A percentile compares a stretch with the other conserved stretches of the same genome.
phyloP scores from a whole-genome alignment of 192 early-diverging fungal genomes.

The Coemansia sp. region DNA sequence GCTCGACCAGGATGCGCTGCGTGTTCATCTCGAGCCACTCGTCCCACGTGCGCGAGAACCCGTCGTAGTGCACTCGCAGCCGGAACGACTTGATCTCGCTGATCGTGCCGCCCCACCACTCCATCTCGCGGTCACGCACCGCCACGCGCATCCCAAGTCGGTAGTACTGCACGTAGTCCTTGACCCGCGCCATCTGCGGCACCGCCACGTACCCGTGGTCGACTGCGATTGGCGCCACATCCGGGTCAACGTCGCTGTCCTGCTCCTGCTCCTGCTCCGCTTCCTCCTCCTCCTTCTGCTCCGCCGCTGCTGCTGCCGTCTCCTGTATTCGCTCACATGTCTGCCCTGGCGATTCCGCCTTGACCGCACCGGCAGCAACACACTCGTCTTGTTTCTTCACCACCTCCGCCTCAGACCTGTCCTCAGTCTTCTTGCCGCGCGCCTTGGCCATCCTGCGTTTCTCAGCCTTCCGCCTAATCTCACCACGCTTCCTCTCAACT shows the following conservation, averaged over 20 bases:
- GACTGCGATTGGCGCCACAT: constrained; percentile 41
- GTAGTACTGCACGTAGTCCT: constrained; percentile 46
- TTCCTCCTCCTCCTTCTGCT: background rate
- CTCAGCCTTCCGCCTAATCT: background rate
- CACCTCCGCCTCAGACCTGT: background rate
- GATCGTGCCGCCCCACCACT: constrained; percentile 59
- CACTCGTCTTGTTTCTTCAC: background rate
- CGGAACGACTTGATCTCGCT: constrained; percentile 59
- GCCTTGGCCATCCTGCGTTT: constrained; percentile 8
- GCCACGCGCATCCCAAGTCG: constrained; percentile 49
- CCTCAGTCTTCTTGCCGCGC: background rate
- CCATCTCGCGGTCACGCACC: constrained; percentile 59
- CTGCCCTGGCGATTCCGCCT: too few species aligned
- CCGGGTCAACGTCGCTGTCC: constrained; percentile 9
- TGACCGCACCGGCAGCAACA: background rate
- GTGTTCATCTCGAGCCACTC: constrained; percentile 73
- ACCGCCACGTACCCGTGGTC: constrained; percentile 27
- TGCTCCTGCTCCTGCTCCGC: background rate
- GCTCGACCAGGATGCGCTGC: constrained; percentile 52
- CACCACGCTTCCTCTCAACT: constrained; percentile 15
- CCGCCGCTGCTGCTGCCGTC: background rate
- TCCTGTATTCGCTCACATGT: too few species aligned
- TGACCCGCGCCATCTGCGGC: constrained; percentile 49
- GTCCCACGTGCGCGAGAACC: constrained; percentile 53
- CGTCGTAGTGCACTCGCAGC: constrained; percentile 60